Conservation (phyloP, 2,329 filamentous ascomycete genomes). For the Tolypocladium guangdongense region DNA sequence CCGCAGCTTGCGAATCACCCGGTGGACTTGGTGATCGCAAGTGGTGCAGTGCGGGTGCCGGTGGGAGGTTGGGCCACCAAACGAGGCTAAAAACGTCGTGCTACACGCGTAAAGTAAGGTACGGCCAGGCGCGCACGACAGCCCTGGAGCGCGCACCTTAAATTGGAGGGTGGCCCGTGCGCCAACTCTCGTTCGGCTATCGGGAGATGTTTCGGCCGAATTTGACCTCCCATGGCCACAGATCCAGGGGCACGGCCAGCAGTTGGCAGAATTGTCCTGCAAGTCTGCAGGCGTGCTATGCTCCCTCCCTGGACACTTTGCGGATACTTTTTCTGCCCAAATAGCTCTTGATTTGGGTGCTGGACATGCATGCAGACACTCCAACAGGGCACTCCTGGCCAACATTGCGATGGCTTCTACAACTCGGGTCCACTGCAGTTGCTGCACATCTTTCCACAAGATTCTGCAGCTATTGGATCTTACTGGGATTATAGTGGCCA, state of each 20-base stretch:
- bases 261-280: neutral
- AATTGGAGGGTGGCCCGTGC: neutral
- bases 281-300: neutral
- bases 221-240: neutral
- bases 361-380: neutral
- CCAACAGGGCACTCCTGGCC: neutral
- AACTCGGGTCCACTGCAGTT: neutral
- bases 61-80: neutral
- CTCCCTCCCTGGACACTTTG: neutral
- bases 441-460: neutral
- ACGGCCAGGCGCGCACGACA: neutral
- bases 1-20: neutral
- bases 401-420: neutral
- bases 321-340: neutral
- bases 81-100: neutral
- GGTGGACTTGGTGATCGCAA: neutral
- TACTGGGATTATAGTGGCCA: neutral
- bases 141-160: neutral
- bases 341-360: neutral
- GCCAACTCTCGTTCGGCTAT: neutral
- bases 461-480: neutral
- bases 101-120: neutral
- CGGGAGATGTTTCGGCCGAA: conserved; percentile 1
- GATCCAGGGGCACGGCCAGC: neutral
- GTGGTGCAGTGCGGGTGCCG: neutral